phyloP scores from a whole-genome alignment of 1,284 basidiomycete genomes.

The Marasmius oreades region DNA sequence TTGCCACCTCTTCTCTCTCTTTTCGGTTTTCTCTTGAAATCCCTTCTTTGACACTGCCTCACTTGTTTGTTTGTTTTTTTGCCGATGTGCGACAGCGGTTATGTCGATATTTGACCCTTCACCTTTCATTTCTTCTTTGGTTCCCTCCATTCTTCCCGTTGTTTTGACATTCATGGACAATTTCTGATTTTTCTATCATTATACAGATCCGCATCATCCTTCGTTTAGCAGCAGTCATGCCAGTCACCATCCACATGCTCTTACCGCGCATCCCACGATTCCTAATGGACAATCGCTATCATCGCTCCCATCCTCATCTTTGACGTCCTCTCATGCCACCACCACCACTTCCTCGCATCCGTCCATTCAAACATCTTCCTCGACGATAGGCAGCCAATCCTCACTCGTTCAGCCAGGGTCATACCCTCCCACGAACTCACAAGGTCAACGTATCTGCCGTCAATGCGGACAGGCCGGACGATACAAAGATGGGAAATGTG shows the following conservation, averaged over 20 bases:
- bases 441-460: conserved; percentile 70
- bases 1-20: neutral
- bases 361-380: conserved; percentile 10
- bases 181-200: neutral
- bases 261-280: neutral
- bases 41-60: neutral
- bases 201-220: neutral
- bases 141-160: neutral
- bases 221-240: neutral
- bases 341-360: conserved; percentile 4
- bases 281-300: neutral
- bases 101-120: neutral
- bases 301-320: neutral
- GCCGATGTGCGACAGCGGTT: neutral
- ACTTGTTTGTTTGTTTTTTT: neutral
- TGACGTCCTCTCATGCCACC: neutral
- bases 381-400: conserved; percentile 7
- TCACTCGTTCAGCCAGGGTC: conserved; percentile 19
- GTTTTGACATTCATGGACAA: neutral
- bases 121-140: neutral
- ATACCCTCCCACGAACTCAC: conserved; percentile 55
- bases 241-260: neutral
- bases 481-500: conserved; percentile 82
- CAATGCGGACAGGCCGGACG: conserved; percentile 53
- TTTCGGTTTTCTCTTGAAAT: neutral